These are phyloP conservation scores for Macrolepiota albuminosa DNA, from an alignment of 768 basidiomycete genomes.

Conservation along the genomic window DNA sequence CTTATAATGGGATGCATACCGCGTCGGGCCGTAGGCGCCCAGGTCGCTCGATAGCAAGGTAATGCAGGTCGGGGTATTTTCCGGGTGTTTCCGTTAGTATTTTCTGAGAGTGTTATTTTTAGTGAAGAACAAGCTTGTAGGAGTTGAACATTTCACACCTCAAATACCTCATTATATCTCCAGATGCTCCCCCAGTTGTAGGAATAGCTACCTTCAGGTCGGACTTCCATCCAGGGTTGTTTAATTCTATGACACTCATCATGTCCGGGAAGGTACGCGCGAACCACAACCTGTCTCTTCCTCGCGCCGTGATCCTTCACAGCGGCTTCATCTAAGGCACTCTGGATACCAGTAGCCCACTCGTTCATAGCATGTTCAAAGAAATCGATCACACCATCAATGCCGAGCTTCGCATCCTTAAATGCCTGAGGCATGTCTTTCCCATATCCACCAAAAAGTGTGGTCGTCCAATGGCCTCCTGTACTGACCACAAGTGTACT, in stretches of 20 bases:
- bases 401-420: conserved; percentile 37
- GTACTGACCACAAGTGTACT: conserved; percentile 60
- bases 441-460: conserved; percentile 36
- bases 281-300: conserved; percentile 45
- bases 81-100: conserved; percentile 28
- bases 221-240: conserved; percentile 41
- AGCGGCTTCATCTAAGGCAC: conserved; percentile 31
- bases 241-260: conserved; percentile 53
- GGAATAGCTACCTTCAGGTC: conserved; percentile 42
- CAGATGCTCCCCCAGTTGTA: conserved; percentile 65
- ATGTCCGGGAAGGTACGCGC: conserved; percentile 63
- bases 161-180: conserved; percentile 52
- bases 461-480: conserved; percentile 67
- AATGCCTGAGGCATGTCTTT: conserved; percentile 1
- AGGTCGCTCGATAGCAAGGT: conserved; percentile 56
- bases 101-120: conserved; percentile 22
- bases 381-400: conserved; percentile 50
- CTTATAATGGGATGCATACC: conserved; percentile 31
- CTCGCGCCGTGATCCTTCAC: conserved; percentile 14
- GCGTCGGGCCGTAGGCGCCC: conserved; percentile 61
- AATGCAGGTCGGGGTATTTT: conserved; percentile 52
- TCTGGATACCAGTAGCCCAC: conserved; percentile 53
- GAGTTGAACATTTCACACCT: conserved; percentile 32
- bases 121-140: conserved; percentile 4
- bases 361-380: conserved; percentile 51